phyloP scores from a whole-genome alignment of 1,139 yeast genomes.

The Magnusiomyces ingens region DNA sequence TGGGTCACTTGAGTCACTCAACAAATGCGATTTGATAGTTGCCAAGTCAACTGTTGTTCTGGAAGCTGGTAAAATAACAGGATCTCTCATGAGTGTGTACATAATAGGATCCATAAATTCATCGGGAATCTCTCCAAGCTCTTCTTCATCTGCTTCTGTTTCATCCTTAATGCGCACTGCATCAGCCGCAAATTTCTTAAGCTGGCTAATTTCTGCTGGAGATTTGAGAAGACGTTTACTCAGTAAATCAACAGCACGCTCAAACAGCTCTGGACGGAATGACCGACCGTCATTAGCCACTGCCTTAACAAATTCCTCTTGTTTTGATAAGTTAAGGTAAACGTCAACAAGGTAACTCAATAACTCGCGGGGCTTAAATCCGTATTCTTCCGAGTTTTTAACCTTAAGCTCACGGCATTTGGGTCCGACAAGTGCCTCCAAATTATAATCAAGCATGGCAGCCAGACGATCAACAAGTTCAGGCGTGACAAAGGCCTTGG shows the following conservation, averaged over 20 bases:
- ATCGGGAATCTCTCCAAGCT: conserved; percentile 88
- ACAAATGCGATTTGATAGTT: conserved; percentile 86
- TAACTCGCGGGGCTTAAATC: conserved; percentile 71
- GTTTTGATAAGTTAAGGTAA: conserved; percentile 54
- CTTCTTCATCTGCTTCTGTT: conserved; percentile 62
- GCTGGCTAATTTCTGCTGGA: conserved; percentile 45
- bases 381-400: conserved; percentile 72
- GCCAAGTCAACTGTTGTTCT: conserved; percentile 79
- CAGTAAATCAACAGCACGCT: conserved; percentile 63
- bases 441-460: conserved; percentile 88
- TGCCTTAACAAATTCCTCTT: conserved; percentile 63
- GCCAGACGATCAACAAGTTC: conserved; percentile 93
- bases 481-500: conserved; percentile 75
- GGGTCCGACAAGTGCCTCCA: conserved; percentile 89
- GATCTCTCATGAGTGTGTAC: conserved; percentile 94
- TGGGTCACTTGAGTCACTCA: conserved; percentile 95
- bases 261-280: conserved; percentile 57
- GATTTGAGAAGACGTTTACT: conserved; percentile 48
- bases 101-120: conserved; percentile 94
- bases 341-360: conserved; percentile 66
- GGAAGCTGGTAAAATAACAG: conserved; percentile 84
- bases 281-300: conserved; percentile 91
- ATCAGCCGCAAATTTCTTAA: conserved; percentile 50
- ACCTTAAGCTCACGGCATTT: conserved; percentile 86
- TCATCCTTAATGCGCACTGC: conserved; percentile 57